A percentile compares a stretch with the other conserved stretches of the same genome.
phyloP scores from a whole-genome alignment of 306 rosid species.

The Malus asiatica region DNA sequence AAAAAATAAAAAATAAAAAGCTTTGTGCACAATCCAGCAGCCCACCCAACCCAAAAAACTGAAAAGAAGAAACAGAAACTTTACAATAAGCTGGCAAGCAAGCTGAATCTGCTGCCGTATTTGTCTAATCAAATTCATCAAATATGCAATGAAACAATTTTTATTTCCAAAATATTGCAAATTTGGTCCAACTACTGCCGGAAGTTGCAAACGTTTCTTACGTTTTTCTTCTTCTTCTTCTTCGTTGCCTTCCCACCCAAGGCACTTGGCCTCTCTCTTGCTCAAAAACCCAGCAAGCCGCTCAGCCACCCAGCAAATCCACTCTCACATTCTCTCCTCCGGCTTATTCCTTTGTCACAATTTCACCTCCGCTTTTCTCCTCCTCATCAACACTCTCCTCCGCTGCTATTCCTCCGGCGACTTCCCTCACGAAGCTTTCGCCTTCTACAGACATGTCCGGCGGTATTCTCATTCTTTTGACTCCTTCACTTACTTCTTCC shows the following conservation, averaged over 20 bases:
- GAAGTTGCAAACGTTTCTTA: too few relatives aligned
- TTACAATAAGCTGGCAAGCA: too few relatives aligned
- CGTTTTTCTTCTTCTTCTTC: too few relatives aligned
- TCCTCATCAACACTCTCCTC: slow-evolving; percentile 50
- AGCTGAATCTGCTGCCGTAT: too few relatives aligned
- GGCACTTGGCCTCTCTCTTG: slow-evolving; percentile 41
- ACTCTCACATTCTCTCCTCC: slow-evolving; percentile 48
- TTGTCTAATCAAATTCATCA: too few relatives aligned
- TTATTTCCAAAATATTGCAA: too few relatives aligned
- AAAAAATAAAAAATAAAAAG: too few relatives aligned
- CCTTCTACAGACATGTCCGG: slow-evolving; percentile 17
- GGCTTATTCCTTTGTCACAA: slow-evolving; percentile 25
- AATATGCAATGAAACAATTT: too few relatives aligned
- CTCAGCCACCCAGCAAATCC: slow-evolving; percentile 37
- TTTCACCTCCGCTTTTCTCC: slow-evolving; percentile 8
- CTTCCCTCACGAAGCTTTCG: slow-evolving; percentile 41
- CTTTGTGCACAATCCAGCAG: too few relatives aligned
- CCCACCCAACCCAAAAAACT: too few relatives aligned
- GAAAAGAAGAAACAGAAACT: too few relatives aligned
- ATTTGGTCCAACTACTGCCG: too few relatives aligned
- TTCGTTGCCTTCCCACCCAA: slow-evolving; percentile 5
- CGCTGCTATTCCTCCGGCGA: slow-evolving; percentile 34
- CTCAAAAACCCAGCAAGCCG: slow-evolving; percentile 30
- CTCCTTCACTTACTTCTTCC: slow-evolving; percentile 45
- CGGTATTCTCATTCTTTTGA: slow-evolving; percentile 21